phyloP scores from a whole-genome alignment of 129 eudicot genomes.

The Pulicaria dysenterica region DNA sequence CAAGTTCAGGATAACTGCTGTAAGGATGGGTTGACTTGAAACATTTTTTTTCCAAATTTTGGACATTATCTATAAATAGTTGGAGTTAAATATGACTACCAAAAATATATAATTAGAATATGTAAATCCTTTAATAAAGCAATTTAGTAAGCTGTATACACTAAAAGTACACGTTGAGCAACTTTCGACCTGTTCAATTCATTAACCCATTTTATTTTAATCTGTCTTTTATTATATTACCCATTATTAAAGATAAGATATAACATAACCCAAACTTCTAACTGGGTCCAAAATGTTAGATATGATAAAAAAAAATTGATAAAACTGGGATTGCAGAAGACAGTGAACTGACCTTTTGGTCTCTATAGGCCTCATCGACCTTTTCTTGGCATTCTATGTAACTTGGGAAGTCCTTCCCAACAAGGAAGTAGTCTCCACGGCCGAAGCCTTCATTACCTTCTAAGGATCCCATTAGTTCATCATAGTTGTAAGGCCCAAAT shows the following conservation, averaged over 20 bases:
- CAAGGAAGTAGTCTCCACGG: slow-evolving; percentile 89
- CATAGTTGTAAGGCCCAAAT: slow-evolving; percentile 66
- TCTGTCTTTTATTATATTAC: background rate
- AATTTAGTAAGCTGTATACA: background rate
- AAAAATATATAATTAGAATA: background rate
- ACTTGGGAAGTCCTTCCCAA: slow-evolving; percentile 94
- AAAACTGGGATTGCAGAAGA: slow-evolving; percentile 3
- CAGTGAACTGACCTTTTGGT: slow-evolving; percentile 69
- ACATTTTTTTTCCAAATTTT: background rate
- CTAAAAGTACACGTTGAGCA: background rate
- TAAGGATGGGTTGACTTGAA: background rate
- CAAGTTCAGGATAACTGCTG: background rate
- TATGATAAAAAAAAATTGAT: background rate
- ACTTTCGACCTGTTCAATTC: background rate
- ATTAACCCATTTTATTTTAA: background rate
- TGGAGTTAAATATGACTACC: background rate
- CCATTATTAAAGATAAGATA: background rate
- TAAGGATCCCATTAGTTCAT: slow-evolving; percentile 76
- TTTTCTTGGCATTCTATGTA: slow-evolving; percentile 91
- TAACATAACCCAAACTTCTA: background rate
- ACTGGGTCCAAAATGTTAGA: background rate
- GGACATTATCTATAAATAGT: background rate
- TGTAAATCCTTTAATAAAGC: background rate
- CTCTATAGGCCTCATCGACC: slow-evolving; percentile 83
- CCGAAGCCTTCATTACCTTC: slow-evolving; percentile 97